These are phyloP conservation scores for Mycena floridula DNA, from an alignment of 768 basidiomycete species.

Conservation along the genomic window DNA sequence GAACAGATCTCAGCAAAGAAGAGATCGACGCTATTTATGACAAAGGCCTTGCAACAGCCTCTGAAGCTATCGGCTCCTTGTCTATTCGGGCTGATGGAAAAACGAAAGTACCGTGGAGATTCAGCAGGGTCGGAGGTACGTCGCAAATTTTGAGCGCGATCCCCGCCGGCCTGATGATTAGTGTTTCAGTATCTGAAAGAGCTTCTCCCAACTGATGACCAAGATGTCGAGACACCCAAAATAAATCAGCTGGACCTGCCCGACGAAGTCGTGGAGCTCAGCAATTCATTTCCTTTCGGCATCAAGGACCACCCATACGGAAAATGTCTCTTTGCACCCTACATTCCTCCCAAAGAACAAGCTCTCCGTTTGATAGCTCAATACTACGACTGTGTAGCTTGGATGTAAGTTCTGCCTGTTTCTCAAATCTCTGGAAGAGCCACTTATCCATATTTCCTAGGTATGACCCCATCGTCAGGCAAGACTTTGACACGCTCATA, in stretches of 20 bases:
- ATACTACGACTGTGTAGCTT: constrained; percentile 39
- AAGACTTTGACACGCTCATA: constrained; percentile 35
- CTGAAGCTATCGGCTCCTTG: constrained; percentile 40
- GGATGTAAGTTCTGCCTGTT: constrained; percentile 32
- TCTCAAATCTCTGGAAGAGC: too few species aligned
- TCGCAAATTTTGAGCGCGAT: not conserved
- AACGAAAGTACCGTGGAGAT: constrained; percentile 42
- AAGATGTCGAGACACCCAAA: not conserved
- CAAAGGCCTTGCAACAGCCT: constrained; percentile 26
- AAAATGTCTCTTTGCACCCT: constrained; percentile 30
- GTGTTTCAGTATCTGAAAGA: constrained; percentile 35
- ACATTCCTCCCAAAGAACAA: constrained; percentile 31
- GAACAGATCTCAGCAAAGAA: constrained; percentile 8
- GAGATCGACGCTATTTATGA: constrained; percentile 12
- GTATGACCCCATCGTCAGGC: constrained; percentile 35
- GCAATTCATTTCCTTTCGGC: constrained; percentile 45
- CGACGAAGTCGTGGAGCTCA: constrained; percentile 35
- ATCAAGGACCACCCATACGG: constrained; percentile 30
- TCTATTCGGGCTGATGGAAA: constrained; percentile 44
- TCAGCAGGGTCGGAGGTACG: constrained; percentile 44
- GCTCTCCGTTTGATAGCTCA: constrained; percentile 34
- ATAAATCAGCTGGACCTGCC: constrained; percentile 27
- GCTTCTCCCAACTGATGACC: constrained; percentile 22
- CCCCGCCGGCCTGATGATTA: not conserved
- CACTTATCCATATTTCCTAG: too few species aligned